phyloP scores from a whole-genome alignment of 2,329 filamentous ascomycete genomes.

The Capronia coronata region DNA sequence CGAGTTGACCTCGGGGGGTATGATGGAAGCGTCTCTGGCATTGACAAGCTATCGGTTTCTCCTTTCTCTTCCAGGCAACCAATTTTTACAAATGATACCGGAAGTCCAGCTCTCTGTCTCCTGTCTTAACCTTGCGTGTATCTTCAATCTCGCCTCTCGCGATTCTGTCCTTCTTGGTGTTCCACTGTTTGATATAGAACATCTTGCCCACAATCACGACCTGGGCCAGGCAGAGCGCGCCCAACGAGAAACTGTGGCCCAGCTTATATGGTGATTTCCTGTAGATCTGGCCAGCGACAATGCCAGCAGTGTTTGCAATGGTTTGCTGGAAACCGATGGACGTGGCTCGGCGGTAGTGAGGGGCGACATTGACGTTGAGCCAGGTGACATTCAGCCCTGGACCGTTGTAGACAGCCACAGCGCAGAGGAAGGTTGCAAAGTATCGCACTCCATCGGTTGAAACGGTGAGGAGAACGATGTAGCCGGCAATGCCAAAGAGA shows the following conservation, averaged over 20 bases:
- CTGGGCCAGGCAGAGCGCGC: constrained; percentile 34
- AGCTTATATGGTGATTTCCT: constrained; percentile 34
- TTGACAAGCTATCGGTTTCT: no score
- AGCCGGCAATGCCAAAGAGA: constrained; percentile 45
- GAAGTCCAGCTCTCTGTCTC: constrained; percentile 46
- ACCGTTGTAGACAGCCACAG: constrained; percentile 44
- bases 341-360: constrained; percentile 46
- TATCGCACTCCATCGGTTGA: constrained; percentile 46
- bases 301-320: constrained; percentile 28
- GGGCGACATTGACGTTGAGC: constrained; percentile 45
- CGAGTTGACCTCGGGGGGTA: no score
- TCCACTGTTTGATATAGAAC: constrained; percentile 41
- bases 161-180: constrained; percentile 38
- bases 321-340: constrained; percentile 45
- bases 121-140: constrained; percentile 41
- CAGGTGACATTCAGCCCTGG: constrained; percentile 45
- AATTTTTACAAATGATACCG: constrained; percentile 35
- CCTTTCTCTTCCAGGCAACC: no score
- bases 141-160: constrained; percentile 41
- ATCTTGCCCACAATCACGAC: constrained; percentile 38
- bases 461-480: constrained; percentile 45
- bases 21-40: no score
- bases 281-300: constrained; percentile 24
- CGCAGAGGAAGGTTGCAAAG: constrained; percentile 47
- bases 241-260: constrained; percentile 36